Evolutionary conservation across 257 asterid genomes (phyloP), one percentile per base, ranked within the genome.

Genomic region (Capsicum chinense): DNA sequence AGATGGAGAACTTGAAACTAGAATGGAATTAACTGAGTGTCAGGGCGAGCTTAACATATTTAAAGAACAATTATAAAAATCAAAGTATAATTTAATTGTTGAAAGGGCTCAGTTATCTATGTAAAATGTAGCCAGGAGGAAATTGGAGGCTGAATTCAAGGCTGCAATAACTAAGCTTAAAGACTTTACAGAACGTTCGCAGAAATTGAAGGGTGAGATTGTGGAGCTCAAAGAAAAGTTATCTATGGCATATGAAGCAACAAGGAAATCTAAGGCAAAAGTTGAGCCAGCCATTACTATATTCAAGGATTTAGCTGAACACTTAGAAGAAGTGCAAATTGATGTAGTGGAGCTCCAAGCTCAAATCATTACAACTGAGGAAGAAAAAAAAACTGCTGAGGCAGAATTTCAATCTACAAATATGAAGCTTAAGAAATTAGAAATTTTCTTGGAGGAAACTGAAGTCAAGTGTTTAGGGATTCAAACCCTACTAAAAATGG

Each of bases 171-270:
- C 83, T 16, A 60, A 80, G 60, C 74, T 80, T 44, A 80, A 80
- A 64, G 58, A 80, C 39, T 67, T 67, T 14, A 82, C 16, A 87
- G 92, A 91, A 59, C 90, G 81, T 58, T 66, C 91, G 16, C 86
- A 83, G 86, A 92, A 80, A 81, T 67, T 89, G 81, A 90, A 92
- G 35, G 83, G 59, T 16, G 98, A 96, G 90, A 92, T 90, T 79
- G 80, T 79, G 63, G 85, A 84, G 83, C 74, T 94, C 85, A 89
- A 89, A 90, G 83, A 37, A 15, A 67, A 15, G 85, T 67, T 82
- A 82, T 64, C 44, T 52, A 54, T 66, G 56, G 56, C 3, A 52
- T 39, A 62, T 47, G 82, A 59, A 76, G 56, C 26, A 84, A 82
- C 13, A 66, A 82, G 35, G 50, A 66, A 69, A 0, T 8, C 17